Evolutionary conservation across 1,284 basidiomycete species (phyloP).

Genomic region (Leccinum olivaceoglutinosum): DNA sequence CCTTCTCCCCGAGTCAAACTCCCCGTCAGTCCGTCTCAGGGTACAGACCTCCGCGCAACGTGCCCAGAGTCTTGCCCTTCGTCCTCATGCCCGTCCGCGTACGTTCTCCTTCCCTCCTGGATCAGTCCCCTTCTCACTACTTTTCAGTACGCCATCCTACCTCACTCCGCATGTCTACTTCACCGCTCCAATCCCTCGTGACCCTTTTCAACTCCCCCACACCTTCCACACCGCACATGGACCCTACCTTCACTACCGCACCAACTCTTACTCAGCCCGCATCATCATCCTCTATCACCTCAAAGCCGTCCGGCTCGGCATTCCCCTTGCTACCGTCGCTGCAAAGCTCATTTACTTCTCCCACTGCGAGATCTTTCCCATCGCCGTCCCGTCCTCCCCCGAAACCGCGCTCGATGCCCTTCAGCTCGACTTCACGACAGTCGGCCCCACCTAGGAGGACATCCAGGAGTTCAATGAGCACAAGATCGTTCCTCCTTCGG

Average conservation of each 20-base stretch:
- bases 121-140: conserved; percentile 4
- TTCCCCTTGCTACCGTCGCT: conserved; percentile 49
- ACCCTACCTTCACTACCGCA: conserved; percentile 51
- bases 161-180: conserved; percentile 59
- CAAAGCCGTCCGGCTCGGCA: conserved; percentile 30
- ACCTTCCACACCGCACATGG: conserved; percentile 49
- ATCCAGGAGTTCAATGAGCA: conserved; percentile 48
- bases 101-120: conserved; percentile 15
- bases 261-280: conserved; percentile 21
- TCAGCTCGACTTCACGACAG: conserved; percentile 20
- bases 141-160: conserved; percentile 46
- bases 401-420: conserved; percentile 39
- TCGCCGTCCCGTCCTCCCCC: conserved; percentile 42
- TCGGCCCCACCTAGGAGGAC: conserved; percentile 53
- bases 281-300: conserved; percentile 38
- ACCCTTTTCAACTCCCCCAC: conserved; percentile 23
- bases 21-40: conserved; percentile 40
- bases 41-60: conserved; percentile 36
- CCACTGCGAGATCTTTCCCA: conserved; percentile 45
- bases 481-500: conserved; percentile 29
- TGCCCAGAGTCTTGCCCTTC: conserved; percentile 50
- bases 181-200: conserved; percentile 40
- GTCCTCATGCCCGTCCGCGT: conserved; percentile 50
- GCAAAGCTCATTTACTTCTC: conserved; percentile 63
- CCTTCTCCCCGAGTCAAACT: background rate